Conservation (phyloP, 2,329 filamentous ascomycete genomes). For the Aspergillus piperis region DNA sequence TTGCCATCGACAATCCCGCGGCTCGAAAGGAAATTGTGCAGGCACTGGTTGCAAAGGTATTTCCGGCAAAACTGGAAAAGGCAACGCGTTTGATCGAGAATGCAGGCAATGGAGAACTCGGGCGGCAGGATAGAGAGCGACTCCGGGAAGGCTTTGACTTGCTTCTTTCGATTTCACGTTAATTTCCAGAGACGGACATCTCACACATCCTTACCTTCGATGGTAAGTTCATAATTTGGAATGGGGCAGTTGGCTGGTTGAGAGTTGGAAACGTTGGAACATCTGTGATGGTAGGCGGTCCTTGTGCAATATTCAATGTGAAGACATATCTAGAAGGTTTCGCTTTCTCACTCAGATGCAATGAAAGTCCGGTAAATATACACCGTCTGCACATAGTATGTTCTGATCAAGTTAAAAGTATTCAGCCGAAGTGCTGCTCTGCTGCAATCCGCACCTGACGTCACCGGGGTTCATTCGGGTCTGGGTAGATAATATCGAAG, state of each 20-base stretch:
- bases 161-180: neutral
- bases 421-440: too few relatives aligned
- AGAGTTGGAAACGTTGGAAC: neutral
- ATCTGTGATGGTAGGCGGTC: neutral
- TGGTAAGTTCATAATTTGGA: neutral
- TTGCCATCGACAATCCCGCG: neutral
- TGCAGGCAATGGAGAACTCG: neutral
- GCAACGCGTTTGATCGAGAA: neutral
- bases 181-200: neutral
- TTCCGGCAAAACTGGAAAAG: neutral
- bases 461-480: too few relatives aligned
- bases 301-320: neutral
- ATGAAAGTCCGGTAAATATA: too few relatives aligned
- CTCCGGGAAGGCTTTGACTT: neutral
- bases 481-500: too few relatives aligned
- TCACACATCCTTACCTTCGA: neutral
- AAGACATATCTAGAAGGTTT: neutral
- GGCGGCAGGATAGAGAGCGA: neutral
- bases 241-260: neutral
- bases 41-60: neutral
- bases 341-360: neutral
- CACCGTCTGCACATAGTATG: too few relatives aligned
- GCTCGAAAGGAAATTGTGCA: neutral
- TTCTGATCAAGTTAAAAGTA: too few relatives aligned
- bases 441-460: too few relatives aligned